Evolutionary conservation across 2,329 filamentous ascomycete species (phyloP).

Genomic region (Aspergillus oerlinghausenensis): DNA sequence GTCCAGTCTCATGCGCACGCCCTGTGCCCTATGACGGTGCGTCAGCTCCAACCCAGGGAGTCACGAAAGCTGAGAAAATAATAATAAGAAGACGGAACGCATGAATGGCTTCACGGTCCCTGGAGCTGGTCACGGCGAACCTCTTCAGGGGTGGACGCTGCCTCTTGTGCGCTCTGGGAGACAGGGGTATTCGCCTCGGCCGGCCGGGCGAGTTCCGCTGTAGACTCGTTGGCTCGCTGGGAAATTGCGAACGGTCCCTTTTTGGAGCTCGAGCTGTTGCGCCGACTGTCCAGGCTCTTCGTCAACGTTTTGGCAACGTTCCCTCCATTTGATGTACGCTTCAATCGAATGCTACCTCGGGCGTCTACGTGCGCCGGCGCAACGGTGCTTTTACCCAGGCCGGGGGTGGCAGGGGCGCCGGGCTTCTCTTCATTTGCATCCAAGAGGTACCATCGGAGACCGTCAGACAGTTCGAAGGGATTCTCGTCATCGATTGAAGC

Average conservation of each 20-base stretch:
- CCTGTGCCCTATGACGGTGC: constrained; percentile 17
- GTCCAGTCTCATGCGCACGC: constrained; percentile 3
- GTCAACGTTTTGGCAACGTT: constrained; percentile 73
- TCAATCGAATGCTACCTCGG: constrained; percentile 59
- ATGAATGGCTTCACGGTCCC: constrained; percentile 34
- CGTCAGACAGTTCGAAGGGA: constrained; percentile 92
- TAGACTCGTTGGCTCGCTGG: constrained; percentile 30
- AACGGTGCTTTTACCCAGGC: constrained; percentile 85
- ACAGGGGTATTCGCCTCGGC: constrained; percentile 30
- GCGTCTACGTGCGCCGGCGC: constrained; percentile 83
- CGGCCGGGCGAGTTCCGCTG: constrained; percentile 31
- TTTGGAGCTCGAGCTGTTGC: constrained; percentile 81
- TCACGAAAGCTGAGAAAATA: background rate
- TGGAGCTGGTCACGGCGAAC: constrained; percentile 45
- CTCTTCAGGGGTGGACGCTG: constrained; percentile 42
- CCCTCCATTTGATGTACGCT: constrained; percentile 57
- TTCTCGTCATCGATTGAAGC: constrained; percentile 78
- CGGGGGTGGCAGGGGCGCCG: constrained; percentile 85
- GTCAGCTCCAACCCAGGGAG: constrained; percentile 16
- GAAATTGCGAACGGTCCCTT: constrained; percentile 51
- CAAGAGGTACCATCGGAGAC: constrained; percentile 91
- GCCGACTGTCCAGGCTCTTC: constrained; percentile 84
- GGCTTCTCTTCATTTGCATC: constrained; percentile 92
- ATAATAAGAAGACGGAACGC: constrained; percentile 4
- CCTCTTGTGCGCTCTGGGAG: constrained; percentile 31